These are phyloP conservation scores for Fulvia fulva DNA, from an alignment of 2,329 filamentous ascomycete genomes.

Conservation along the genomic window DNA sequence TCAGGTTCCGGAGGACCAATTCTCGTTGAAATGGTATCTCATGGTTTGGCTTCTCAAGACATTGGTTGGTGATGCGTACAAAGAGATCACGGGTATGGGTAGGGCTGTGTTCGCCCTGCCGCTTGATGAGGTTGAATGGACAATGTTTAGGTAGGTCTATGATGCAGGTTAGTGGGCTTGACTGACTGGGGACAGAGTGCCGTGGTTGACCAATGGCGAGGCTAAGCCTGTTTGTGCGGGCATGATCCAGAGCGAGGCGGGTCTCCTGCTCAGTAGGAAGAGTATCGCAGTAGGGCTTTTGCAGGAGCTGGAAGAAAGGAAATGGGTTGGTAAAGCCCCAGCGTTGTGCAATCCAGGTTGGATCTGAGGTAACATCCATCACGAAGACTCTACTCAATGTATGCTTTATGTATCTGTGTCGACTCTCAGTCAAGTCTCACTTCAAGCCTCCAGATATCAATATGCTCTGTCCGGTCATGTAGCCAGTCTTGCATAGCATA, in stretches of 20 bases:
- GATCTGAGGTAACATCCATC: conserved; percentile 7
- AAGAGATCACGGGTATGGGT: conserved; percentile 19
- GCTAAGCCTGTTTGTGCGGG: conserved; percentile 16
- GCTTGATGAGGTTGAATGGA: conserved; percentile 15
- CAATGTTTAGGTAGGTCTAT: conserved; percentile 15
- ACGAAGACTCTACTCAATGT: conserved; percentile 14
- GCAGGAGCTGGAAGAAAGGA: conserved; percentile 21
- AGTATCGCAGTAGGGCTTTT: conserved; percentile 24
- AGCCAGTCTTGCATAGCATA: conserved; percentile 59
- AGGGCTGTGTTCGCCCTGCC: conserved; percentile 12
- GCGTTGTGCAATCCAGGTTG: conserved; percentile 19
- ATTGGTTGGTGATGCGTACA: conserved; percentile 13
- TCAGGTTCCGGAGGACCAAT: conserved; percentile 7
- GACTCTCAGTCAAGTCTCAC: conserved; percentile 5
- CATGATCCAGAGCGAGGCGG: conserved; percentile 14
- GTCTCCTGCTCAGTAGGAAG: conserved; percentile 18
- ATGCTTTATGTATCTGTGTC: neutral
- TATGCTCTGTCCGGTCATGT: conserved; percentile 37
- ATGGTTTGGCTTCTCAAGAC: conserved; percentile 8
- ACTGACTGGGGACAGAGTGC: conserved; percentile 15
- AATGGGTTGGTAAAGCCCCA: conserved; percentile 22
- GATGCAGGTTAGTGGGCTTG: neutral
- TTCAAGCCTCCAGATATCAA: conserved; percentile 31
- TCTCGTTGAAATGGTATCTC: conserved; percentile 13
- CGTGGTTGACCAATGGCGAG: conserved; percentile 15